Evolutionary conservation across 2,329 filamentous ascomycete genomes (phyloP).

Genomic region (Arthrobotrys sinensis): DNA sequence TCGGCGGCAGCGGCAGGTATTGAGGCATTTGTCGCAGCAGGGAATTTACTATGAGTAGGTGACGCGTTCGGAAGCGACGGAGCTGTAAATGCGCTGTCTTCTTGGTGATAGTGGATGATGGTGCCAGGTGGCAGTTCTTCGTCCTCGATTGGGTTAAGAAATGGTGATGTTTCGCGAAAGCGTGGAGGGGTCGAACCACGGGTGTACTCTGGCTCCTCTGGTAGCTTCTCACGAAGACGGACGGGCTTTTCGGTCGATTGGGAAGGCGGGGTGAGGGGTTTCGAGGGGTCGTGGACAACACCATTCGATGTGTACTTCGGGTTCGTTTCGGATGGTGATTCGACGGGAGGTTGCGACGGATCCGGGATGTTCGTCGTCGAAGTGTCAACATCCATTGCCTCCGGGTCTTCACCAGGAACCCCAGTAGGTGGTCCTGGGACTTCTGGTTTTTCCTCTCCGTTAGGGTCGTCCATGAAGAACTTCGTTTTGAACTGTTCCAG

Average conservation of each 20-base stretch:
- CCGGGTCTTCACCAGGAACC: slow-evolving; percentile 7
- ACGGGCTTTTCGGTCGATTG: slow-evolving; percentile 44
- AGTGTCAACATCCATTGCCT: slow-evolving; percentile 56
- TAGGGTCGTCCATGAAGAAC: slow-evolving; percentile 51
- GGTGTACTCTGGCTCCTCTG: slow-evolving; percentile 59
- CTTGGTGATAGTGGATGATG: slow-evolving; percentile 60
- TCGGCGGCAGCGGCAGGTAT: slow-evolving; percentile 71
- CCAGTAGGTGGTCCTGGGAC: slow-evolving; percentile 10
- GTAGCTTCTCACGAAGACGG: slow-evolving; percentile 30
- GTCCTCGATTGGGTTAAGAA: slow-evolving; percentile 62
- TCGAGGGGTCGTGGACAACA: slow-evolving; percentile 54
- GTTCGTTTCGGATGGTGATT: slow-evolving; percentile 38
- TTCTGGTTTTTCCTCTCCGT: slow-evolving; percentile 52
- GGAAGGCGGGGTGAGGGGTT: slow-evolving; percentile 49
- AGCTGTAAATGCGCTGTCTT: slow-evolving; percentile 43
- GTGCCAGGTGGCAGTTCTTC: slow-evolving; percentile 58
- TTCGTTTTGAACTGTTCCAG: slow-evolving; percentile 60
- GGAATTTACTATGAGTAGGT: slow-evolving; percentile 71
- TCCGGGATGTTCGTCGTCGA: slow-evolving; percentile 14
- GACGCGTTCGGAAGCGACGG: slow-evolving; percentile 45
- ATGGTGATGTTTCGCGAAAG: slow-evolving; percentile 63
- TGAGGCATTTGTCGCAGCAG: slow-evolving; percentile 55
- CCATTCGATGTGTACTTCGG: slow-evolving; percentile 54
- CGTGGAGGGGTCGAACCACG: slow-evolving; percentile 63
- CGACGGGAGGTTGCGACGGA: neutral